Evolutionary conservation across 1,284 basidiomycete genomes (phyloP).

Genomic region (Ustilago esculenta): DNA sequence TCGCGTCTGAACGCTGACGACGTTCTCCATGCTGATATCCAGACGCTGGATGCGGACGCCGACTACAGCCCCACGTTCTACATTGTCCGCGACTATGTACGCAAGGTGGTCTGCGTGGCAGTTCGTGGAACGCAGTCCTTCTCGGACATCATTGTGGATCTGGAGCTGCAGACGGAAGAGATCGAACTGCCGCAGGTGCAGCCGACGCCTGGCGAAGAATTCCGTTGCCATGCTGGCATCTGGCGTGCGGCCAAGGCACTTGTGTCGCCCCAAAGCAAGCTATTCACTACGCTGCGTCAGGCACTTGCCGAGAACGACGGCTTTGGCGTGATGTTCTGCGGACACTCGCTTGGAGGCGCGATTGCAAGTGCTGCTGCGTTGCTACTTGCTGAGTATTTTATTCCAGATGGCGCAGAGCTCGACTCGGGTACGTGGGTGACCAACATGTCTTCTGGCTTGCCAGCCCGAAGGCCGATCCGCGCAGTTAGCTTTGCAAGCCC

Average conservation of each 20-base stretch:
- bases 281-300: conserved; percentile 52
- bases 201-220: conserved; percentile 42
- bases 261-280: conserved; percentile 54
- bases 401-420: conserved; percentile 35
- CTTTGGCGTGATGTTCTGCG: conserved; percentile 63
- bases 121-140: conserved; percentile 65
- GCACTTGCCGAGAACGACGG: conserved; percentile 58
- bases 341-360: conserved; percentile 63
- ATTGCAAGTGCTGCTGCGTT: conserved; percentile 63
- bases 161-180: conserved; percentile 61
- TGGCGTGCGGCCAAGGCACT: conserved; percentile 61
- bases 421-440: conserved; percentile 58
- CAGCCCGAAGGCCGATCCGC: conserved; percentile 55
- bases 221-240: conserved; percentile 63
- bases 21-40: conserved; percentile 65
- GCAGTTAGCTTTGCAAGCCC: conserved; percentile 65
- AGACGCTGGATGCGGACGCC: conserved; percentile 60
- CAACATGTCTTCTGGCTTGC: conserved; percentile 52
- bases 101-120: conserved; percentile 62
- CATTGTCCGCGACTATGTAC: conserved; percentile 59
- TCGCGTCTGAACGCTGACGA: conserved; percentile 62
- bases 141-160: conserved; percentile 65
- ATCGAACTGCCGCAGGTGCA: conserved; percentile 56
- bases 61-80: conserved; percentile 65
- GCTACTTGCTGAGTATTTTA: conserved; percentile 59